Evolutionary conservation across 1,284 basidiomycete genomes (phyloP), one percentile per base, ranked within the genome.

Genomic region (Waitea zeae): DNA sequence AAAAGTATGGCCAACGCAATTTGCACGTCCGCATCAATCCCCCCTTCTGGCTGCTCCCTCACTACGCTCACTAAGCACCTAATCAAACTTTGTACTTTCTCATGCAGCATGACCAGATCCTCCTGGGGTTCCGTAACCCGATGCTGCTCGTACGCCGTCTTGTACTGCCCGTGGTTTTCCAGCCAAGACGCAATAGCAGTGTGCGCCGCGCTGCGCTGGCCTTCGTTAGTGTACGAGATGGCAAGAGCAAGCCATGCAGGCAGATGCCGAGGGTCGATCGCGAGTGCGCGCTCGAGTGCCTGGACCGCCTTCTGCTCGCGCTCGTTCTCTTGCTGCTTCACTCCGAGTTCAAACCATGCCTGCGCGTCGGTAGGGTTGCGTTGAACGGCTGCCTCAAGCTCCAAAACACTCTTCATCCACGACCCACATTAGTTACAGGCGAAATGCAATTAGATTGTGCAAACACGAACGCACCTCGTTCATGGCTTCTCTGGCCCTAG

Each of bases 261-360:
- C 4, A 86, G 61, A 45, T 80, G 70, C 1, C 65, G 52, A 2
- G 84, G 76, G 43, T 95, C 81, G 14, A 97, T 67, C 44, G 83
- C 73, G 31, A 89, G 61, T 2, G 90, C 81, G 39, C 78, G 78
- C 28, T 70, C 64, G 17, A 99, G 66, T 1, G 93, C 95, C 32
- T 78, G 67, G 34, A 98, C 73, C 4, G 93, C 95, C 46, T 88
- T 80, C 15, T 72, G 67, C 56, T 99, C 93, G 15, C 92, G 76
- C 54, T 99, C 93, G 52, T 95, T 96, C 56, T 96, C 93, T 56
- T 99, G 93, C 51, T 98, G 95, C 57, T 89, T 93, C 31, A 99
- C 77, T 17, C 95, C 93, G 31, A 98, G 75, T 39, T 82, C 72
- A 49, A 74, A 90, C 93, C 93, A 99, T 5, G 79, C 79, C 24